Conservation (phyloP, 441 rosid genomes). For the Daphne laureola region DNA sequence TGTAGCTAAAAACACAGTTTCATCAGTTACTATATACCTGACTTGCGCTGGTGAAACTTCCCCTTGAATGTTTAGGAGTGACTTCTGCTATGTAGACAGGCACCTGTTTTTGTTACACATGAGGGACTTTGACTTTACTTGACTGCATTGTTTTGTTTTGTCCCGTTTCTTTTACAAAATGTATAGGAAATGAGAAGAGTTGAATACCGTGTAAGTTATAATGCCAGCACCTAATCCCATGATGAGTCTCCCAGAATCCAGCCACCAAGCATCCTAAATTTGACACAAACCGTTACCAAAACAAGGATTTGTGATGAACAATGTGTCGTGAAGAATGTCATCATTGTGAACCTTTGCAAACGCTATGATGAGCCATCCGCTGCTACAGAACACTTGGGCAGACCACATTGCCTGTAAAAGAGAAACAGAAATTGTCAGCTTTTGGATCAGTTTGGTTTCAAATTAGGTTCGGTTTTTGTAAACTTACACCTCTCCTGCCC, state of each 20-base stretch:
- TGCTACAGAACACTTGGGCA: slow-evolving; percentile 36
- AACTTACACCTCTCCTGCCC: slow-evolving; percentile 63
- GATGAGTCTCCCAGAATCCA: slow-evolving; percentile 51
- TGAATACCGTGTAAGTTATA: slow-evolving; percentile 42
- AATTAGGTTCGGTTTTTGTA: not conserved
- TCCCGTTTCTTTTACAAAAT: no score
- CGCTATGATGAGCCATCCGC: slow-evolving; percentile 55
- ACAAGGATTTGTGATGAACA: slow-evolving; percentile 1
- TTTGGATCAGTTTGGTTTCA: no score
- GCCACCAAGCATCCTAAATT: slow-evolving; percentile 29
- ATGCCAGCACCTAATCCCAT: slow-evolving; percentile 48
- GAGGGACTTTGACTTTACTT: not conserved
- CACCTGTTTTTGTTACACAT: slow-evolving; percentile 26
- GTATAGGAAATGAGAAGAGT: not conserved
- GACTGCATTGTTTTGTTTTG: no score
- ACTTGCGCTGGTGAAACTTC: slow-evolving; percentile 46
- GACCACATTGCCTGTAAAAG: slow-evolving; percentile 56
- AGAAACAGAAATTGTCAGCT: not conserved
- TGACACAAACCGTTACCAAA: not conserved
- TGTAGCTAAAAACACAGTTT: not conserved
- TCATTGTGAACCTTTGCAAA: slow-evolving; percentile 35
- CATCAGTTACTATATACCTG: slow-evolving; percentile 24
- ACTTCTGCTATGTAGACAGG: slow-evolving; percentile 69
- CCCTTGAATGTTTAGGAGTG: slow-evolving; percentile 58
- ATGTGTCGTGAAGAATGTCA: not conserved